Conservation (phyloP, 2,329 filamentous ascomycete genomes). For the Fusarium musae region DNA sequence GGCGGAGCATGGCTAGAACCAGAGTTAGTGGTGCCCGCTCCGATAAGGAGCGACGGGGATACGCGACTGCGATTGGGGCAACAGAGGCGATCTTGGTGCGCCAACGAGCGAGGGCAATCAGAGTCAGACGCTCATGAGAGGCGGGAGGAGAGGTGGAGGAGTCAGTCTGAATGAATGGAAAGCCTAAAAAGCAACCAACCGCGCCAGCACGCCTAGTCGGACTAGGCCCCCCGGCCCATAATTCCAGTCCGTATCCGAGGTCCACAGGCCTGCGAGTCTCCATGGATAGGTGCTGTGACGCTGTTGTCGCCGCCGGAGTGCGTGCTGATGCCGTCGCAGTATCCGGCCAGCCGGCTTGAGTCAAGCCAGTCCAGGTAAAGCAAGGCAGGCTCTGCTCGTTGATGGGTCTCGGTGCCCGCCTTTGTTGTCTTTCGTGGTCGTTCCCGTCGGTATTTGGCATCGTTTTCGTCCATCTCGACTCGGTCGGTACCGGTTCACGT, state of each 20-base stretch:
- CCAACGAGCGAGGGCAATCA: slow-evolving; percentile 22
- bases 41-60: slow-evolving; percentile 29
- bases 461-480: slow-evolving; percentile 34
- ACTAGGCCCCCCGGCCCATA: slow-evolving; percentile 41
- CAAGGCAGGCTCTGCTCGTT: slow-evolving; percentile 32
- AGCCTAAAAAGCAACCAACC: slow-evolving; percentile 42
- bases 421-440: slow-evolving; percentile 32
- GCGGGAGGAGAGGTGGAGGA: slow-evolving; percentile 22
- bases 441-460: slow-evolving; percentile 29
- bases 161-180: slow-evolving; percentile 18
- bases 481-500: slow-evolving; percentile 20
- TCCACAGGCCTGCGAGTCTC: slow-evolving; percentile 30
- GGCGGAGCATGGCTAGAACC: slow-evolving; percentile 36
- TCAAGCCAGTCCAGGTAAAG: slow-evolving; percentile 37
- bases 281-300: slow-evolving; percentile 42
- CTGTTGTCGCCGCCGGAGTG: slow-evolving; percentile 40
- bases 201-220: slow-evolving; percentile 31
- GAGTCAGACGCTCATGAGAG: slow-evolving; percentile 20
- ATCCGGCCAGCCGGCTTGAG: slow-evolving; percentile 36
- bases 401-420: slow-evolving; percentile 34
- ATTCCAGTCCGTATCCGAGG: slow-evolving; percentile 41
- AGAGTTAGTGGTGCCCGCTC: slow-evolving; percentile 36
- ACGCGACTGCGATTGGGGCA: slow-evolving; percentile 32
- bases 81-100: slow-evolving; percentile 29
- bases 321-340: slow-evolving; percentile 39